A percentile compares a stretch with the other conserved stretches of the same genome.
phyloP scores from a whole-genome alignment of 495 filamentous ascomycete genomes.

The Annulohypoxylon stygium region DNA sequence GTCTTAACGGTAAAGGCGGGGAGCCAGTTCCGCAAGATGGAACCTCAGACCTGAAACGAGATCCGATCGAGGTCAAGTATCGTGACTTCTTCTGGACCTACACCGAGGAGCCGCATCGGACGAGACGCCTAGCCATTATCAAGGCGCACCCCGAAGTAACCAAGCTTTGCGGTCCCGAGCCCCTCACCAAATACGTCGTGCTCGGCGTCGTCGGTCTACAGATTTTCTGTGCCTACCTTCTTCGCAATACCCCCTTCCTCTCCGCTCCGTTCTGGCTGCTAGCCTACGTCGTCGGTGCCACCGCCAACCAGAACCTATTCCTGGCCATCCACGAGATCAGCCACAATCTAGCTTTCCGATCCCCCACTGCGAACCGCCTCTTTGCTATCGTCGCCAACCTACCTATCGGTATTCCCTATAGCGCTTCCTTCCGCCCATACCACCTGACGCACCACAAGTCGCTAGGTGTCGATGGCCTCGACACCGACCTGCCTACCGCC shows the following conservation, averaged over 20 bases:
- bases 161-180: constrained; percentile 97
- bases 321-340: constrained; percentile 99
- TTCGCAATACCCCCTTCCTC: constrained; percentile 83
- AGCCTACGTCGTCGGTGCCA: constrained; percentile 94
- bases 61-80: constrained; percentile 58
- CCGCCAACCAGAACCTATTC: constrained; percentile 98
- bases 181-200: constrained; percentile 94
- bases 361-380: constrained; percentile 83
- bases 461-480: constrained; percentile 94
- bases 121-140: constrained; percentile 91
- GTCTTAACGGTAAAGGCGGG: constrained; percentile 46
- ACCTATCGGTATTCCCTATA: constrained; percentile 95
- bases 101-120: constrained; percentile 96
- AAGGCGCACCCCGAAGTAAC: constrained; percentile 98
- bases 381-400: constrained; percentile 94
- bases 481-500: constrained; percentile 94
- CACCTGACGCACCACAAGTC: constrained; percentile 99
- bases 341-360: constrained; percentile 95
- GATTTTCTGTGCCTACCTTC: constrained; percentile 79
- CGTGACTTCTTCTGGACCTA: constrained; percentile 89
- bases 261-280: constrained; percentile 86
- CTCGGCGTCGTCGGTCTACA: constrained; percentile 87
- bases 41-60: constrained; percentile 38
- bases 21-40: constrained; percentile 27
- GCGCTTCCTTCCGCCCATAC: constrained; percentile 96